These are phyloP conservation scores for Domatiomyces catenatus DNA, from an alignment of 2,329 filamentous ascomycete species.

Conservation along the genomic window DNA sequence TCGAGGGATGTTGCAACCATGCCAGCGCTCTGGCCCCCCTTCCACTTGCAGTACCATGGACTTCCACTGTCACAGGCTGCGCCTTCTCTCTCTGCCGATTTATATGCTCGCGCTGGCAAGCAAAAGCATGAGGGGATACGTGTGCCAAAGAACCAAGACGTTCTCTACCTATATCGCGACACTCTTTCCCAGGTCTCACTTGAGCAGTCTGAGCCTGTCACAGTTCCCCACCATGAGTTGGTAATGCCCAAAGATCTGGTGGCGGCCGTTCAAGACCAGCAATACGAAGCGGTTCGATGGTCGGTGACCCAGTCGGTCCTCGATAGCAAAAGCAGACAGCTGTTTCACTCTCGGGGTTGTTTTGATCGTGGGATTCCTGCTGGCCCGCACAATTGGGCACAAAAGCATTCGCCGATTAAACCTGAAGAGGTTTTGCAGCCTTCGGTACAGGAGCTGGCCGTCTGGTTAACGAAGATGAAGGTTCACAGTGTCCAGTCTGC, in stretches of 20 bases:
- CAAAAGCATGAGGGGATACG: background rate
- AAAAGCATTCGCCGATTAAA: conserved; percentile 65
- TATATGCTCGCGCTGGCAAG: background rate
- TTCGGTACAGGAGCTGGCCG: conserved; percentile 58
- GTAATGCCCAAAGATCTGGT: background rate
- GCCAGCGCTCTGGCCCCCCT: background rate
- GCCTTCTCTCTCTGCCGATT: background rate
- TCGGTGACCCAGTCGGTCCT: background rate
- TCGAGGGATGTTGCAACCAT: background rate
- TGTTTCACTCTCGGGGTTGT: conserved; percentile 40
- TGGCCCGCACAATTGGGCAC: conserved; percentile 48
- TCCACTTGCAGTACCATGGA: background rate
- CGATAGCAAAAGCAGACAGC: background rate
- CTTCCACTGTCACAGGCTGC: background rate
- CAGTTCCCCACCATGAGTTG: background rate
- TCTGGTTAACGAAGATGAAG: conserved; percentile 66
- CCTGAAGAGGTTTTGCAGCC: conserved; percentile 61
- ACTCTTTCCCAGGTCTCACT: background rate
- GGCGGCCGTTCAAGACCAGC: background rate
- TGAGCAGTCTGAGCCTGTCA: background rate
- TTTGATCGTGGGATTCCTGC: conserved; percentile 73
- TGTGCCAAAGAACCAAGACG: background rate
- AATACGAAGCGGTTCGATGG: background rate
- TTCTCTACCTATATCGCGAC: background rate
- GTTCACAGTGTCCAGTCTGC: conserved; percentile 58